Conservation (phyloP, 345 rosid genomes). For the Syzygium aromaticum region DNA sequence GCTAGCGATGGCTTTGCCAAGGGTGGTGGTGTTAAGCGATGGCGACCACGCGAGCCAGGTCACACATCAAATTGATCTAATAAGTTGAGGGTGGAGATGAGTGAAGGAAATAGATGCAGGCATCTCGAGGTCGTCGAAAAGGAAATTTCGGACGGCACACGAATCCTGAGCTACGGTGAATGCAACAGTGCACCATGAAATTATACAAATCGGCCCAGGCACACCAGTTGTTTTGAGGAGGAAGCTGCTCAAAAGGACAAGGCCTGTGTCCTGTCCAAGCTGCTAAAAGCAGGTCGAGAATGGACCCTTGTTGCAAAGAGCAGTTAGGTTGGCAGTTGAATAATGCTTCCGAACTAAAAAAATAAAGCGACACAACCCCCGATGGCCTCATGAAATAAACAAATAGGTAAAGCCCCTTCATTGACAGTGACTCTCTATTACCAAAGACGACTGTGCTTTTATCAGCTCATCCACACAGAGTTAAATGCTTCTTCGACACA, state of each 20-base stretch:
- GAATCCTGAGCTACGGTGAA: not conserved
- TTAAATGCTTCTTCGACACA: not conserved
- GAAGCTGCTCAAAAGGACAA: not conserved
- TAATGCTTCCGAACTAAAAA: not conserved
- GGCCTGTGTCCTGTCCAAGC: not conserved
- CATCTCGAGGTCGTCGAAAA: not conserved
- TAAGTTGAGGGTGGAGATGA: not conserved
- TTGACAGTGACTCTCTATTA: not conserved
- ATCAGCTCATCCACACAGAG: not conserved
- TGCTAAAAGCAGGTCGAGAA: not conserved
- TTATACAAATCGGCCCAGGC: not conserved
- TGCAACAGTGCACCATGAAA: not conserved
- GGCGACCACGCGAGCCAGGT: not conserved
- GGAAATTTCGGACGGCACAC: not conserved
- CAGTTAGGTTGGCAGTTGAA: conserved; percentile 18
- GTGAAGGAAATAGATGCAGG: not conserved
- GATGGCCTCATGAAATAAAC: no score
- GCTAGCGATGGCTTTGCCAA: not conserved
- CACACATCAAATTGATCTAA: not conserved
- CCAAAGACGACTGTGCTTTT: not conserved
- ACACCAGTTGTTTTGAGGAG: not conserved
- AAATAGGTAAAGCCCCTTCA: not conserved
- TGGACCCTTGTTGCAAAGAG: not conserved
- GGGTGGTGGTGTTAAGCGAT: not conserved
- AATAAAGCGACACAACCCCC: not conserved